Conservation (phyloP, 192 early-diverging fungal genomes). For the Linnemannia zychae region DNA sequence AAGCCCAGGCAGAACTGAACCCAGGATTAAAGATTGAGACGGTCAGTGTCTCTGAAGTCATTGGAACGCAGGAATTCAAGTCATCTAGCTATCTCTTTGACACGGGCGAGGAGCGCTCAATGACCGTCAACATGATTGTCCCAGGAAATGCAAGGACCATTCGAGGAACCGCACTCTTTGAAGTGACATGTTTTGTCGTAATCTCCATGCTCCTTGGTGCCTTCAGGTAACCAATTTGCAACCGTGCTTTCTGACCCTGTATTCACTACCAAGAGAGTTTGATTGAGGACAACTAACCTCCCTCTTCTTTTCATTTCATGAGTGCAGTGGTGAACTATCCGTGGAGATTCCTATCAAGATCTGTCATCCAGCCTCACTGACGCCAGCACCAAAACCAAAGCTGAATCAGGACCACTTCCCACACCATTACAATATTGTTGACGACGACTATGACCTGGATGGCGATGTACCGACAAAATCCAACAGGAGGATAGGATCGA, state of each 20-base stretch:
- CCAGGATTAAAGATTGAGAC: slow-evolving; percentile 62
- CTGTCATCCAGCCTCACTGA: slow-evolving; percentile 67
- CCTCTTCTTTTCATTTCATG: background rate
- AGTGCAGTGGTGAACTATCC: slow-evolving; percentile 63
- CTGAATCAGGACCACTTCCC: slow-evolving; percentile 52
- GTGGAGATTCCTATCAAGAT: slow-evolving; percentile 70
- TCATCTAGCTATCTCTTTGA: slow-evolving; percentile 70
- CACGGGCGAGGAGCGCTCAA: slow-evolving; percentile 67
- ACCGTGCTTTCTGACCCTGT: background rate
- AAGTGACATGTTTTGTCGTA: slow-evolving; percentile 65
- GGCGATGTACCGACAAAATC: slow-evolving; percentile 16
- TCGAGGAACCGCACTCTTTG: slow-evolving; percentile 66
- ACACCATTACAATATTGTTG: slow-evolving; percentile 59
- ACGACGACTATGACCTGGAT: slow-evolving; percentile 47
- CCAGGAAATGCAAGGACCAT: slow-evolving; percentile 69
- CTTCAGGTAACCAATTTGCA: slow-evolving; percentile 45
- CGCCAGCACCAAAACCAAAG: slow-evolving; percentile 58
- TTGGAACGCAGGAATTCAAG: slow-evolving; percentile 63
- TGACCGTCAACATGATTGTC: slow-evolving; percentile 66
- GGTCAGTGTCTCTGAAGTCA: slow-evolving; percentile 56
- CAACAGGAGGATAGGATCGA: slow-evolving; percentile 33
- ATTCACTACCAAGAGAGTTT: background rate
- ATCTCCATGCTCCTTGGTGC: slow-evolving; percentile 59
- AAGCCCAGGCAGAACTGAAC: slow-evolving; percentile 51
- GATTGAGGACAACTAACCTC: background rate